These are phyloP conservation scores for Suillus subluteus DNA, from an alignment of 768 basidiomycete genomes.

Conservation along the genomic window DNA sequence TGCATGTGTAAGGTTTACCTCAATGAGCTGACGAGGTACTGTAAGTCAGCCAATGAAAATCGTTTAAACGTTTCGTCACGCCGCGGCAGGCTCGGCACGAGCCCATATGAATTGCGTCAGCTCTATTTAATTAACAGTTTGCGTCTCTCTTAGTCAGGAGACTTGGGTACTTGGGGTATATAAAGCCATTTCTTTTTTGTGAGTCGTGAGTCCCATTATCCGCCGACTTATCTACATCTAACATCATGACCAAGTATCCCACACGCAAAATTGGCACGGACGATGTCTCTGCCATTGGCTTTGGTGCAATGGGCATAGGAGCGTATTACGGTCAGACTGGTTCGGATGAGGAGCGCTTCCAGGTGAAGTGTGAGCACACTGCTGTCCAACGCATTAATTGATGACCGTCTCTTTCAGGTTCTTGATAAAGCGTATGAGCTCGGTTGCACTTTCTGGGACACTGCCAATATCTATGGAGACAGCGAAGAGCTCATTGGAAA, in stretches of 20 bases:
- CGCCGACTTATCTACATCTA: slow-evolving; percentile 11
- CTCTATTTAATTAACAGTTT: background rate
- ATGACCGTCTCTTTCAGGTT: slow-evolving; percentile 29
- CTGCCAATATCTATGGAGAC: slow-evolving; percentile 46
- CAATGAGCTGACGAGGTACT: too few relatives aligned
- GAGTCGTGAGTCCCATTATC: background rate
- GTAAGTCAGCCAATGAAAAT: too few relatives aligned
- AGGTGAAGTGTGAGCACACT: slow-evolving; percentile 38
- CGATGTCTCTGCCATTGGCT: slow-evolving; percentile 55
- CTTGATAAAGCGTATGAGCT: slow-evolving; percentile 44
- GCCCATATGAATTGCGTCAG: background rate
- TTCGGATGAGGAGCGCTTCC: slow-evolving; percentile 61
- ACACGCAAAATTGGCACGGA: slow-evolving; percentile 50
- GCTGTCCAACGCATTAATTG: too few relatives aligned
- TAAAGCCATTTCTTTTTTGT: background rate
- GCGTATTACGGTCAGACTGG: slow-evolving; percentile 48
- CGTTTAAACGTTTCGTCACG: too few relatives aligned
- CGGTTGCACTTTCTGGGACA: slow-evolving; percentile 53
- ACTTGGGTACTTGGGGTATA: background rate
- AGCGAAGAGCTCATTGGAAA: slow-evolving; percentile 49
- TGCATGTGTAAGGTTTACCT: background rate
- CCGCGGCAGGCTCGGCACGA: too few relatives aligned
- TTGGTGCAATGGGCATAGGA: slow-evolving; percentile 63
- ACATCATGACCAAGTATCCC: slow-evolving; percentile 24
- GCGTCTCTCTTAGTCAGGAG: background rate